Evolutionary conservation across 148 eudicot species (phyloP).

Genomic region (Amaranthus palmeri): DNA sequence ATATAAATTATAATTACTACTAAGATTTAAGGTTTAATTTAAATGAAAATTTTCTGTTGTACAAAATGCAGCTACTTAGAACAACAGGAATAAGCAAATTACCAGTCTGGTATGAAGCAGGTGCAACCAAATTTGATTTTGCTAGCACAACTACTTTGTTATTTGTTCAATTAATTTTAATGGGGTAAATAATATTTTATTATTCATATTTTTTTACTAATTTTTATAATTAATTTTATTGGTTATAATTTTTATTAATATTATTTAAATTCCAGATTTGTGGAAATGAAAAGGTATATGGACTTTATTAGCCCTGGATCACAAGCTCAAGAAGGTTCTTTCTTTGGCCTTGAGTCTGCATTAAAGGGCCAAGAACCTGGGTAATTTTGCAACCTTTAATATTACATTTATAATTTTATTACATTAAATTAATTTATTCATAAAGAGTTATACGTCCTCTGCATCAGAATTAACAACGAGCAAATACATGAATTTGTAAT

Average conservation of each 20-base stretch:
- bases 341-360: slow-evolving; percentile 83
- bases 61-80: slow-evolving; percentile 55
- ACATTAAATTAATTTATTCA: no score
- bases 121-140: slow-evolving; percentile 71
- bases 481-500: no score
- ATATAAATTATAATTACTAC: no score
- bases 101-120: slow-evolving; percentile 96
- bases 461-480: no score
- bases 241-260: background rate
- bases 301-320: slow-evolving; percentile 78
- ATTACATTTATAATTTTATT: no score
- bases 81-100: slow-evolving; percentile 67
- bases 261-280: slow-evolving; percentile 46
- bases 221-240: background rate
- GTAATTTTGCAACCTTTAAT: slow-evolving; percentile 23
- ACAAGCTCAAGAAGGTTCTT: slow-evolving; percentile 78
- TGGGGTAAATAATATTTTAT: slow-evolving; percentile 49
- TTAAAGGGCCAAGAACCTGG: slow-evolving; percentile 86
- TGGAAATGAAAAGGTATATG: slow-evolving; percentile 90
- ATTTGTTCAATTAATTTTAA: slow-evolving; percentile 63
- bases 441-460: no score
- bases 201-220: background rate
- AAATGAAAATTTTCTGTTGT: background rate
- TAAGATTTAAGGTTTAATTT: no score
- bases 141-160: slow-evolving; percentile 75